A percentile compares a stretch with the other conserved stretches of the same genome.
These are phyloP conservation scores for Penicillium mononematosum DNA, from an alignment of 495 filamentous ascomycete genomes.

Conservation along the genomic window DNA sequence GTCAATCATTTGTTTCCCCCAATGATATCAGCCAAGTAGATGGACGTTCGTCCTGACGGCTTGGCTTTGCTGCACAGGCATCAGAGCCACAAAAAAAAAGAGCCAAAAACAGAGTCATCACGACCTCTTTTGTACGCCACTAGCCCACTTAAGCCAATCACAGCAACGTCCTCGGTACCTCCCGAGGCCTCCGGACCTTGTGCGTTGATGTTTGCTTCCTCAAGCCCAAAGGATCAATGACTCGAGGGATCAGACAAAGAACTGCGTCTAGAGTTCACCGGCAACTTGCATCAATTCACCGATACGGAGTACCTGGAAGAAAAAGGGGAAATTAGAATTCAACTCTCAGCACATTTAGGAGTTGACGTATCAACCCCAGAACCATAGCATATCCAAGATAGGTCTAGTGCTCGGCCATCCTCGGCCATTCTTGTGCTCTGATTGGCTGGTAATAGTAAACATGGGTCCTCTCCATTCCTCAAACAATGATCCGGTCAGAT, in stretches of 20 bases:
- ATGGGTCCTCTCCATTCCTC: background rate
- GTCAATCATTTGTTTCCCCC: background rate
- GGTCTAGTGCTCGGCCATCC: slow-evolving; percentile 15
- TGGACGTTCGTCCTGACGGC: slow-evolving; percentile 4
- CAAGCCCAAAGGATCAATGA: background rate
- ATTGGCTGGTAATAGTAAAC: background rate
- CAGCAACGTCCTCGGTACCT: background rate
- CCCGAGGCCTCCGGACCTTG: background rate
- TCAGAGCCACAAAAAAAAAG: slow-evolving; percentile 9
- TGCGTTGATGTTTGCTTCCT: slow-evolving; percentile 9
- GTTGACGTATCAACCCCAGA: slow-evolving; percentile 28
- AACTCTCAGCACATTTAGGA: slow-evolving; percentile 3
- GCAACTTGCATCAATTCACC: background rate
- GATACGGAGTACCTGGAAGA: background rate
- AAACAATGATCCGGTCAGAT: slow-evolving; percentile 7
- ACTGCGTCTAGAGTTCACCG: background rate
- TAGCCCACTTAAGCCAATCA: slow-evolving; percentile 9
- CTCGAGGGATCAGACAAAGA: background rate
- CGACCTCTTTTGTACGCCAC: slow-evolving; percentile 4
- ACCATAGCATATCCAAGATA: slow-evolving; percentile 17
- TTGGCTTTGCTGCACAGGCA: slow-evolving; percentile 1
- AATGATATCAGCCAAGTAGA: background rate
- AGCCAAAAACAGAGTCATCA: background rate
- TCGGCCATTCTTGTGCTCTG: background rate
- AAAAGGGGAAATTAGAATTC: background rate